These are phyloP conservation scores for Erysimum cheiri DNA, from an alignment of 441 rosid genomes.

Conservation along the genomic window DNA sequence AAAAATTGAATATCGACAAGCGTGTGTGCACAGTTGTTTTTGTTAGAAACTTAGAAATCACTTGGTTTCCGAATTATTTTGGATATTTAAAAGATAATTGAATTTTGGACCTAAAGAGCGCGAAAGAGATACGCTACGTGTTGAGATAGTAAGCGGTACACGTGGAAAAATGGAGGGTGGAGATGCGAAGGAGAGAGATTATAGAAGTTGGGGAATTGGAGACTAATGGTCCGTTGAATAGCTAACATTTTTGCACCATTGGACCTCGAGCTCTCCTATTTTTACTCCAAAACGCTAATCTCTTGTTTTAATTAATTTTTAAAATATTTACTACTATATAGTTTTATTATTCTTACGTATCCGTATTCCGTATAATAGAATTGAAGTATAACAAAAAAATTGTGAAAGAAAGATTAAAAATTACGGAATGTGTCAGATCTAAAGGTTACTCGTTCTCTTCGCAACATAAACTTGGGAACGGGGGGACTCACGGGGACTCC, in stretches of 20 bases:
- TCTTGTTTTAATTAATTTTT: conserved; percentile 27
- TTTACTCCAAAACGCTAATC: conserved; percentile 48
- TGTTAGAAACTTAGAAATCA: conserved; percentile 30
- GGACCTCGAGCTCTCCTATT: conserved; percentile 58
- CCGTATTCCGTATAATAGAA: background rate
- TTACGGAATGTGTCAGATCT: conserved; percentile 80
- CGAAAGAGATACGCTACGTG: conserved; percentile 35
- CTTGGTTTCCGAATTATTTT: conserved; percentile 11
- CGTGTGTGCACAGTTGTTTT: conserved; percentile 44
- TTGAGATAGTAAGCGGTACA: conserved; percentile 32
- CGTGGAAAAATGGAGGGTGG: conserved; percentile 24
- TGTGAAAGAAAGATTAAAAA: conserved; percentile 48
- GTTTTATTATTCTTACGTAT: background rate
- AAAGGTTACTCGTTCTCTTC: conserved; percentile 42
- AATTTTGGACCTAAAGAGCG: conserved; percentile 4
- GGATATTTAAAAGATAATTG: background rate
- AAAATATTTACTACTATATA: background rate
- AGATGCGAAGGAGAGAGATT: conserved; percentile 35
- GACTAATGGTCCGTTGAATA: conserved; percentile 79
- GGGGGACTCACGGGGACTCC: conserved; percentile 10
- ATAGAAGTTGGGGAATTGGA: conserved; percentile 61
- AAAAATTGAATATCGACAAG: conserved; percentile 34
- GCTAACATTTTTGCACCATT: conserved; percentile 59
- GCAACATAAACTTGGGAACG: conserved; percentile 19
- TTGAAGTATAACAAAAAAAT: background rate